Conservation (phyloP, 1,284 basidiomycete genomes). For the Chalciporus sp. region DNA sequence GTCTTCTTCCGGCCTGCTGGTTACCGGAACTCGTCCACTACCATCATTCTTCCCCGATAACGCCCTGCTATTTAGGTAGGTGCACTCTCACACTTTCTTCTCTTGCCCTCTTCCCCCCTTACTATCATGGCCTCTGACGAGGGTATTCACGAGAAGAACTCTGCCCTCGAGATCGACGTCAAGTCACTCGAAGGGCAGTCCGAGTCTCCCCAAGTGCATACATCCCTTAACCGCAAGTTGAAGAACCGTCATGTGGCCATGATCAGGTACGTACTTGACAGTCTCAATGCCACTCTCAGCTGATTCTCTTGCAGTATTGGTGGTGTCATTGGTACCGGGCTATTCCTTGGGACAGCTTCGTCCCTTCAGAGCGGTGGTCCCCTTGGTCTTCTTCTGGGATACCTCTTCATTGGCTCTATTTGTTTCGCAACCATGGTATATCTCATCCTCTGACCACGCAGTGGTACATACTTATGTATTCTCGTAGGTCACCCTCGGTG, state of each 20-base stretch:
- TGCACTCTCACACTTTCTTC: neutral
- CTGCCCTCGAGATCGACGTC: constrained; percentile 1
- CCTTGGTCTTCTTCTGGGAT: constrained; percentile 36
- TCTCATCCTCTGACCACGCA: neutral
- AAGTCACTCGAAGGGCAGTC: constrained; percentile 13
- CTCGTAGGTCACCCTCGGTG: constrained; percentile 35
- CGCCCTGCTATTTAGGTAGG: neutral
- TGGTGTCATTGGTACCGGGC: constrained; percentile 54
- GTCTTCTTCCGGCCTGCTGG: no score
- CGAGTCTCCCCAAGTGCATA: constrained; percentile 1
- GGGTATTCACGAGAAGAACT: neutral
- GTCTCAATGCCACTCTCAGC: neutral
- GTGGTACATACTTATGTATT: neutral
- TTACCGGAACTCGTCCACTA: no score
- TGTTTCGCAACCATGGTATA: constrained; percentile 34
- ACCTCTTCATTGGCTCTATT: constrained; percentile 36
- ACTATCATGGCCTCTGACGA: constrained; percentile 18
- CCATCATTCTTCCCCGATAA: neutral
- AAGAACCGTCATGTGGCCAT: constrained; percentile 38
- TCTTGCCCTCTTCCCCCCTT: neutral
- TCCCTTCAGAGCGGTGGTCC: constrained; percentile 36
- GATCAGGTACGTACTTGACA: constrained; percentile 26
- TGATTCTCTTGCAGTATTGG: constrained; percentile 27
- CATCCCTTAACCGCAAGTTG: constrained; percentile 24
- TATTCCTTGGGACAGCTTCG: constrained; percentile 41